Evolutionary conservation across 1,284 basidiomycete genomes (phyloP), one percentile per base, ranked within the genome.

Genomic region (Naganishia cerealis): DNA sequence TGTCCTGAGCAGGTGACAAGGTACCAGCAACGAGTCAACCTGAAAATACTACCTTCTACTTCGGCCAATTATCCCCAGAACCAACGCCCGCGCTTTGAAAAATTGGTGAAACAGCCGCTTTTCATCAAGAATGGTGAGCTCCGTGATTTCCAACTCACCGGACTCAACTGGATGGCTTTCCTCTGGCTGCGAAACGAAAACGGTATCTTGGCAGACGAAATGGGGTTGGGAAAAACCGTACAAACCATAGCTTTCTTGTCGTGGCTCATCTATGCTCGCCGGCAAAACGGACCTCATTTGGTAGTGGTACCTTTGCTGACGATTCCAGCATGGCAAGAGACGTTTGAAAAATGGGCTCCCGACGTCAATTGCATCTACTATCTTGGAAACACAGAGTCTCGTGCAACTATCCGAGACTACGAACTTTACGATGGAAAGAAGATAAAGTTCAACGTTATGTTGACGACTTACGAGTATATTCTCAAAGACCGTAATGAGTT

Each of bases 211-310:
- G 96, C 96, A 0, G 96, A 99, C 77, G 96, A 82, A 85, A 99
- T 99, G 96, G 96, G 96, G 79, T 88, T 99, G 21, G 96, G 96
- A 65, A 99, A 99, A 86, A 84, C 95, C 7, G 94, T 99, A 10
- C 96, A 99, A 83, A 95, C 94, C 0, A 95, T 98, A 24, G 83
- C 94, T 0, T 97, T 96, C 83, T 84, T 99, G 40, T 95, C 93
- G 0, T 99, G 92, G 78, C 89, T 99, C 65, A 96, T 92, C 84
- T 92, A 99, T 79, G 87, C 91, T 72, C 85, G 90, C 82, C 86
- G 90, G 67, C 95, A 99, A 79, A 97, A 92, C 78, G 96, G 96
- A 0, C 96, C 96, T 1, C 97, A 94, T 86, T 86, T 99, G 57
- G 93, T 99, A 72, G 95, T 99, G 72, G 96, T 99, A 16, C 96